Evolutionary conservation across 768 basidiomycete species (phyloP), one percentile per base, ranked within the genome.

Genomic region (Baorangia bicolor): DNA sequence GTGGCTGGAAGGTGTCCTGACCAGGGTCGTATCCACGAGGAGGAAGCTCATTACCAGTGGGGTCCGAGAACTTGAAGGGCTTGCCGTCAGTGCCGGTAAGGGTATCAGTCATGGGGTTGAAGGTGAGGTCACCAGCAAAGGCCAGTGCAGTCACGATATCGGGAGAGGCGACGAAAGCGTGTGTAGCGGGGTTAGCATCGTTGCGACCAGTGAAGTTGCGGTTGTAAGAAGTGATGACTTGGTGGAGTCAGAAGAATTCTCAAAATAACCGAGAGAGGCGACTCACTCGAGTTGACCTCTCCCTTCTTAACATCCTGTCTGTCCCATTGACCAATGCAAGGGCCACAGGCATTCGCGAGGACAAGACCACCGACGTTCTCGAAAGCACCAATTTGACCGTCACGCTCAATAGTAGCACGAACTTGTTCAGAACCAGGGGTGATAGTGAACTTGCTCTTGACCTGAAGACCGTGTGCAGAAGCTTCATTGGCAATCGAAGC

Each of bases 191-290:
- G 85, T 99, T 98, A 65, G 97, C 95, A 68, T 98, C 97, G 75
- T 99, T 99, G 70, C 97, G 94, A 55, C 96, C 97, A 63, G 97
- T 98, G 81, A 99, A 99, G 87, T 99, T 99, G 73, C 97, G 95
- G 87, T 99, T 99, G 85, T 99, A 99, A 20, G 95, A 98, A 49
- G 96, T 96, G 76, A 99, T 92, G 81, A 98, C 91, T 93, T 44
- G 37, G 18, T 11, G 11, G 23, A 37, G 48, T 51, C 27, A 61
- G 56, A 56, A 45, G 28, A 9, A n/a, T 27, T 30, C 30, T 14
- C 27, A 9, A 9, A 28, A 21, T 13, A 20, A 46, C 7, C 16
- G 0, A 33, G 33, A n/a, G 7, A 23, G 2, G 20, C 20, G 8
- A 81, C 90, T 44, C 63, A 92, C 91, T 99, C 42, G 97, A 96